These are phyloP conservation scores for Penicillium longicatenatum DNA, from an alignment of 495 filamentous ascomycete species.

Conservation along the genomic window DNA sequence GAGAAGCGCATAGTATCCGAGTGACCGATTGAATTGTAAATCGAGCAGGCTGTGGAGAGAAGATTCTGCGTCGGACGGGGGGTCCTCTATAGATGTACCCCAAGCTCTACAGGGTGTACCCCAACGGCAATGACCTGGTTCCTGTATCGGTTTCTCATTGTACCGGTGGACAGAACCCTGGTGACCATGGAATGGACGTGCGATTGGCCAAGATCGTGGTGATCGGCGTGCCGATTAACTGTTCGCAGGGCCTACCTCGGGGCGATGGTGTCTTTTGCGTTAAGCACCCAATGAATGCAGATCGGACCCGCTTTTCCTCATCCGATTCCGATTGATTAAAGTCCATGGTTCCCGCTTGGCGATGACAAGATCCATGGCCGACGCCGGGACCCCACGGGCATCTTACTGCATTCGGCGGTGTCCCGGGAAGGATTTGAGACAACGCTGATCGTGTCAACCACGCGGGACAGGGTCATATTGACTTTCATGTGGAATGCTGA, in stretches of 20 bases:
- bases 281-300: neutral
- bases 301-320: neutral
- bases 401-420: conserved; percentile 6
- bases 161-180: neutral
- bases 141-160: neutral
- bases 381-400: conserved; percentile 3
- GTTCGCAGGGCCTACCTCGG: conserved; percentile 7
- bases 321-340: neutral
- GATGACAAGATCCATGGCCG: conserved; percentile 2
- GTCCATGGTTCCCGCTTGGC: neutral
- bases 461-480: neutral
- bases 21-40: neutral
- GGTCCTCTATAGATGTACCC: neutral
- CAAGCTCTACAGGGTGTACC: neutral
- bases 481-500: neutral
- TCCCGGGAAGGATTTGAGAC: neutral
- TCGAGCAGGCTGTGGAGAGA: neutral
- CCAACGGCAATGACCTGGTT: neutral
- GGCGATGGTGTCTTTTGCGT: neutral
- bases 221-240: neutral
- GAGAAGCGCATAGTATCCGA: neutral
- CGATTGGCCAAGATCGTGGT: neutral
- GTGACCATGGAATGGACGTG: neutral
- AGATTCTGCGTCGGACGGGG: neutral
- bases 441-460: neutral